Conservation (phyloP, 2,329 filamentous ascomycete species). For the Pestalotiopsis sp. region DNA sequence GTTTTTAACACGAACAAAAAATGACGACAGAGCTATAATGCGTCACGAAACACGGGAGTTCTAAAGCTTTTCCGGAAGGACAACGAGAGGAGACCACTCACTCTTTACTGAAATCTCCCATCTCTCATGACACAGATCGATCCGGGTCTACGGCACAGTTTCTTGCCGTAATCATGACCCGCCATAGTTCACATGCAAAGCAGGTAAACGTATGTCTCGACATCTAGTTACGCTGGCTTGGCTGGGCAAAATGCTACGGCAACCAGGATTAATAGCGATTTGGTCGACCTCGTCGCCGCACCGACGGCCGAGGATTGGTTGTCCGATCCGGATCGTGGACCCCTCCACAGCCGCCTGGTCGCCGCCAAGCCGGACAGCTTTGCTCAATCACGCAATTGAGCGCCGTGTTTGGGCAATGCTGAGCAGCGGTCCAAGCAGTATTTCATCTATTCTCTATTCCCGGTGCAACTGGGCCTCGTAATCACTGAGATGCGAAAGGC, state of each 20-base stretch:
- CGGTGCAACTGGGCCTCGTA: not conserved
- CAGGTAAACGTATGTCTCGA: not conserved
- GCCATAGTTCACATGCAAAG: conserved; percentile 2
- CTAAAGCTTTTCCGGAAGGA: not conserved
- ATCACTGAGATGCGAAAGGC: not conserved
- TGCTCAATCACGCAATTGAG: conserved; percentile 14
- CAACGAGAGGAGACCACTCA: not conserved
- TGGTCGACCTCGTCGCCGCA: not conserved
- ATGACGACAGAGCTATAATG: not conserved
- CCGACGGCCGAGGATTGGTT: conserved; percentile 3
- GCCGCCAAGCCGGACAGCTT: conserved; percentile 8
- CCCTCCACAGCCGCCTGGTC: conserved; percentile 2
- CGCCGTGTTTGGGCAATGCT: conserved; percentile 1
- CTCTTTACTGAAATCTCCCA: not conserved
- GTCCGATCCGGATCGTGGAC: not conserved
- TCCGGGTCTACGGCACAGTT: not conserved
- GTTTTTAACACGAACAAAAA: not conserved
- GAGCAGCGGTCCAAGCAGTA: conserved; percentile 2
- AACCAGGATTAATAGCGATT: not conserved
- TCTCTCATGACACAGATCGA: not conserved
- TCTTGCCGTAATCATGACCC: not conserved
- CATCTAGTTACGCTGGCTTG: not conserved
- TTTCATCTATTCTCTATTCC: conserved; percentile 5
- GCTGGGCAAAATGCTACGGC: conserved; percentile 4
- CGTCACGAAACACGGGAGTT: not conserved